Evolutionary conservation across 331 rosid species (phyloP).

Genomic region (Prunus yedoensis): DNA sequence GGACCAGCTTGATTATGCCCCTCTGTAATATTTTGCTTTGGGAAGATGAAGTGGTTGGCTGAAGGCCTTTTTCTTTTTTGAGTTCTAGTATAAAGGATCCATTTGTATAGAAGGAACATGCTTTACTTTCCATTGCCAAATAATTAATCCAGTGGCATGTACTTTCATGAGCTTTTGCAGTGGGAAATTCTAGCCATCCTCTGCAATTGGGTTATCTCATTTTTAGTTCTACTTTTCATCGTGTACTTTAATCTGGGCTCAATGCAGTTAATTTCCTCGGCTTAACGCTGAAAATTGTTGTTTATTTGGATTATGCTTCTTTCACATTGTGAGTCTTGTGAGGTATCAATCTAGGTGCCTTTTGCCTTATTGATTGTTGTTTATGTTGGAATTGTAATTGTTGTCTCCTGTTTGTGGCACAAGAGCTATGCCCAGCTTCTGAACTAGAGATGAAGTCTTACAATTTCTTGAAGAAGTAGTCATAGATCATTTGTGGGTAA

Average conservation of each 20-base stretch:
- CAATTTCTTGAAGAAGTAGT: neutral
- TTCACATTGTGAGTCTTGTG: neutral
- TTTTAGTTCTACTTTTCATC: neutral
- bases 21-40: constrained; percentile 28
- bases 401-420: neutral
- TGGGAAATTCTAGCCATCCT: constrained; percentile 21
- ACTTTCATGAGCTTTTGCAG: constrained; percentile 27
- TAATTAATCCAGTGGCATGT: constrained; percentile 35
- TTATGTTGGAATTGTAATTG: neutral
- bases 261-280: constrained; percentile 4
- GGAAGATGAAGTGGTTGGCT: constrained; percentile 37
- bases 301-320: neutral
- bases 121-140: constrained; percentile 25
- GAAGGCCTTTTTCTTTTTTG: constrained; percentile 21
- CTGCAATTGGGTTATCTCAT: constrained; percentile 25
- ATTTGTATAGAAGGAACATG: constrained; percentile 44
- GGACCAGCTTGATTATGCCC: constrained; percentile 22
- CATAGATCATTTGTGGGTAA: neutral
- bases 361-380: neutral
- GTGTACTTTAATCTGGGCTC: neutral
- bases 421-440: no score
- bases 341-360: neutral
- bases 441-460: neutral
- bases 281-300: neutral
- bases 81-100: constrained; percentile 6